Conservation (phyloP, 2,329 filamentous ascomycete genomes). For the Hypoxylon sp. region DNA sequence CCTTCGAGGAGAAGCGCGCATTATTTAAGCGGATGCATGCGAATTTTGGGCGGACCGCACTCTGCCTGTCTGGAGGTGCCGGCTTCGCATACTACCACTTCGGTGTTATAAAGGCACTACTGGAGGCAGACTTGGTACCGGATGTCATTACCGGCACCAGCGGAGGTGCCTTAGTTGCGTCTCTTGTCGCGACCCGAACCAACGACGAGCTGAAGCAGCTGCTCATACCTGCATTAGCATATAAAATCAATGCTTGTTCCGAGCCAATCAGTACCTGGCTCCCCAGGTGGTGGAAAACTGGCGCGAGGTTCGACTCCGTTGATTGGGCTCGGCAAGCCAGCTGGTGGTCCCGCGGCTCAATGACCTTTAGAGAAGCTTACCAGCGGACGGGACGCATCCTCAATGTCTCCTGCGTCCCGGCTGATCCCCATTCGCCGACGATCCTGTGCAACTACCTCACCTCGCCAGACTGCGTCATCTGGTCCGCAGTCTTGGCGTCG, state of each 20-base stretch:
- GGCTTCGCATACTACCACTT: constrained; percentile 98
- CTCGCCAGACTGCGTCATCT: constrained; percentile 96
- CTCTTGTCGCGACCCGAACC: constrained; percentile 87
- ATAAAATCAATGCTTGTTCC: constrained; percentile 86
- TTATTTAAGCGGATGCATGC: constrained; percentile 91
- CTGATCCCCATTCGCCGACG: constrained; percentile 91
- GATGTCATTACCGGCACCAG: constrained; percentile 98
- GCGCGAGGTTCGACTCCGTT: constrained; percentile 92
- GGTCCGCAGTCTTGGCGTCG: constrained; percentile 95
- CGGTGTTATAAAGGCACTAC: constrained; percentile 88
- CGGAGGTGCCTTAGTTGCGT: constrained; percentile 91
- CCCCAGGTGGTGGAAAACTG: constrained; percentile 89
- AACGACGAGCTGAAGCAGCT: constrained; percentile 90
- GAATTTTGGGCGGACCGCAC: constrained; percentile 91
- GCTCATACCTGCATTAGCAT: constrained; percentile 87
- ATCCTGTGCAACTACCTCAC: constrained; percentile 97
- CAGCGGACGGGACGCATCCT: constrained; percentile 93
- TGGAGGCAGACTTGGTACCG: constrained; percentile 88
- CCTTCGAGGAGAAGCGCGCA: constrained; percentile 79
- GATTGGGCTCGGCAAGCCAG: constrained; percentile 88
- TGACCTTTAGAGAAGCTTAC: constrained; percentile 96
- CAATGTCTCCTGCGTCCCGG: constrained; percentile 95
- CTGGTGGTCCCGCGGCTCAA: constrained; percentile 92
- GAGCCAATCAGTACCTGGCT: constrained; percentile 84
- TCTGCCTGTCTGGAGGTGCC: constrained; percentile 93